Evolutionary conservation across 257 asterid genomes (phyloP), one percentile per base, ranked within the genome.

Genomic region (Ballota nigra): DNA sequence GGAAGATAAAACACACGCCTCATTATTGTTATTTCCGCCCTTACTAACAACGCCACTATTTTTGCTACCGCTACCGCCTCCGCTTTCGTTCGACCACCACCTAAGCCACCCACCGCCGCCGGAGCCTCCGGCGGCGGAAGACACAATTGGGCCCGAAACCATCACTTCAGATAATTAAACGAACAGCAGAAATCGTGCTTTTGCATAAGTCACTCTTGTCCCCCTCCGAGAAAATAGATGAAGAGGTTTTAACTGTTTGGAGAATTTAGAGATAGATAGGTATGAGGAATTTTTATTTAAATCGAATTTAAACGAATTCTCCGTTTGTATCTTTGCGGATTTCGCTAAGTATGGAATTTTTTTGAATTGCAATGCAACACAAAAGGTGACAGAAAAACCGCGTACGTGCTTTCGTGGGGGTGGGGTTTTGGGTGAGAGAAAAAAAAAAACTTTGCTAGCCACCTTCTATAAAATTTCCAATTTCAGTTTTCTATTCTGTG

Each of bases 91-190:
- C 63, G 80, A 58, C 78, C 80, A 71, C 72, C 86, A 33, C 47
- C 77, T 74, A 23, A 63, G 6, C 43, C 79, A 47, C 38, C 79
- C 77, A 23, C 70, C 63, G 68, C 73, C 62, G 64, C 49, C 78
- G 55, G 63, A 26, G 29, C n/a, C n/a, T n/a, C n/a, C n/a, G n/a
- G n/a, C 68, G 69, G 8, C 73, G 49, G 79, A 70, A 47, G 73
- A 11, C 51, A 57, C 75, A 38, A 77, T 52, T 29, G 79, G 68
- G 66, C 76, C 47, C 49, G 78, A 82, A 61, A 78, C 86, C 84
- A 82, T 83, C 43, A 56, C 74, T 64, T 23, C 5, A 36, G 72
- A 68, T n/a, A 51, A 66, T 66, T 40, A 41, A 55, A 24, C 31
- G 29, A 24, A 2, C 51, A 24, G 8, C 23, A 61, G 41, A 20